Percentiles rank a stretch among this genome's conserved stretches.
Conservation (phyloP, 352 stramenopile species). For the Phytophthora nicotianae region DNA sequence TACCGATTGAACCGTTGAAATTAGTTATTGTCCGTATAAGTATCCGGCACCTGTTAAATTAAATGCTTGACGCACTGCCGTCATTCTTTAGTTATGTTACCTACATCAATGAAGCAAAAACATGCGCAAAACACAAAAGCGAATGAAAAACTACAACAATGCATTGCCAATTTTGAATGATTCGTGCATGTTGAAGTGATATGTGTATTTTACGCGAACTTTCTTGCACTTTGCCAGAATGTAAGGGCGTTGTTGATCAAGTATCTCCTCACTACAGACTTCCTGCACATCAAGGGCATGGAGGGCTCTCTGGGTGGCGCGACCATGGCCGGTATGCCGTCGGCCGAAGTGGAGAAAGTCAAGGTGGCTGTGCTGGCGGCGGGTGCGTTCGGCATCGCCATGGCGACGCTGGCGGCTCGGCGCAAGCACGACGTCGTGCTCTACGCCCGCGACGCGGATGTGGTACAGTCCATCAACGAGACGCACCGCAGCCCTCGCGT, state of each 20-base stretch:
- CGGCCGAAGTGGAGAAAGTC: slow-evolving; percentile 73
- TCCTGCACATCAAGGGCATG: slow-evolving; percentile 29
- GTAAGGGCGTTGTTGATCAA: background rate
- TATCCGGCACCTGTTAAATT: background rate
- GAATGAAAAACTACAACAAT: slow-evolving; percentile 1
- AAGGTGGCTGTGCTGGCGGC: slow-evolving; percentile 92
- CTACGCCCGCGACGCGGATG: slow-evolving; percentile 82
- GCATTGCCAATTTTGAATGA: too few relatives aligned
- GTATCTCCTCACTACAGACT: background rate
- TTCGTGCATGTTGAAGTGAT: background rate
- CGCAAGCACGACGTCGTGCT: slow-evolving; percentile 92
- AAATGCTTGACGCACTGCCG: background rate
- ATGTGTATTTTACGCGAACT: background rate
- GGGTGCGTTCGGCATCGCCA: slow-evolving; percentile 96
- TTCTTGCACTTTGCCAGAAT: background rate
- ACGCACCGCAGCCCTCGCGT: slow-evolving; percentile 91
- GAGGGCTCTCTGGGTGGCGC: slow-evolving; percentile 48
- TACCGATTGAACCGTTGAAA: slow-evolving; percentile 2
- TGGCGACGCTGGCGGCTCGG: slow-evolving; percentile 91
- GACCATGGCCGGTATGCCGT: slow-evolving; percentile 74
- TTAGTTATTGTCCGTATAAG: background rate
- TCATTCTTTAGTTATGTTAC: background rate
- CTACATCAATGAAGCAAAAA: background rate
- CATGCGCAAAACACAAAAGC: background rate
- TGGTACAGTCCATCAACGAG: slow-evolving; percentile 92